A percentile compares a stretch with the other conserved stretches of the same genome.
These are phyloP conservation scores for Coccinonectria pachysandricola DNA, from an alignment of 2,329 filamentous ascomycete species.

Conservation along the genomic window DNA sequence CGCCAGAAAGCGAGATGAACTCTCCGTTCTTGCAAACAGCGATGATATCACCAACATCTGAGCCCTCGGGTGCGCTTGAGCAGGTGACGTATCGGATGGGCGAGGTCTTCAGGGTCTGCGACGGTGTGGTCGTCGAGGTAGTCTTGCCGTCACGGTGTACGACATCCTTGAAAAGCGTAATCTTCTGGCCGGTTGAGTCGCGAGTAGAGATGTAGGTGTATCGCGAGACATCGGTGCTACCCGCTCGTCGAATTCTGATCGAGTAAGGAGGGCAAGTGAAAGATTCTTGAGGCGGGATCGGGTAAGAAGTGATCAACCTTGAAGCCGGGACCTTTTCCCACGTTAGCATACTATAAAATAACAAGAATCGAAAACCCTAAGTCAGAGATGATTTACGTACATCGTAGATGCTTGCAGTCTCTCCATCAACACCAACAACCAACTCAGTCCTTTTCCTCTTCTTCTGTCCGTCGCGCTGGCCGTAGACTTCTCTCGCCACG, in stretches of 20 bases:
- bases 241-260: conserved; percentile 39
- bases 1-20: conserved; percentile 49
- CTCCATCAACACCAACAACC: conserved; percentile 53
- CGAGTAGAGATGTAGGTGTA: conserved; percentile 52
- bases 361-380: too few species aligned
- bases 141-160: conserved; percentile 41
- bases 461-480: conserved; percentile 45
- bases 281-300: conserved; percentile 52
- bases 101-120: conserved; percentile 31
- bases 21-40: conserved; percentile 51
- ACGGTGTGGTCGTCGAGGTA: conserved; percentile 35
- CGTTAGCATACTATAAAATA: too few species aligned
- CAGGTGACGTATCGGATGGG: conserved; percentile 25
- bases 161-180: conserved; percentile 50
- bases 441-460: conserved; percentile 55
- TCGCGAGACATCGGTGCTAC: conserved; percentile 38
- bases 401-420: conserved; percentile 57
- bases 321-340: conserved; percentile 46
- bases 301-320: conserved; percentile 54
- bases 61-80: conserved; percentile 16
- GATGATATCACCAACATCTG: conserved; percentile 32
- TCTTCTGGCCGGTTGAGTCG: conserved; percentile 35
- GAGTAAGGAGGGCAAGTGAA: conserved; percentile 55
- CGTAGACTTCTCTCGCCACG: conserved; percentile 51
- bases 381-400: conserved; percentile 27